These are phyloP conservation scores for Exserohilum rostratum DNA, from an alignment of 2,329 filamentous ascomycete genomes.

Conservation along the genomic window DNA sequence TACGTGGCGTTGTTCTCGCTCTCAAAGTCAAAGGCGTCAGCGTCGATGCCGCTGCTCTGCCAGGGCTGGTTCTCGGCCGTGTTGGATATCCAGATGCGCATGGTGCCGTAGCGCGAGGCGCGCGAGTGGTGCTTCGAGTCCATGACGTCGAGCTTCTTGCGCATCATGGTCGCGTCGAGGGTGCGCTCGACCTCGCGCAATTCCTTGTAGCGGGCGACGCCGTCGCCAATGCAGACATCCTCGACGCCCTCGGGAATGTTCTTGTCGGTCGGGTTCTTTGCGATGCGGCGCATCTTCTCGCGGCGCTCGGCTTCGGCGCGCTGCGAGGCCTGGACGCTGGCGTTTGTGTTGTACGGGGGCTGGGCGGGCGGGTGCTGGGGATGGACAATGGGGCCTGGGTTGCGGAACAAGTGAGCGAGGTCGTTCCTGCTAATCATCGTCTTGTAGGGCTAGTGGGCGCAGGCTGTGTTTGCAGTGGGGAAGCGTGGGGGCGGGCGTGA, in stretches of 20 bases:
- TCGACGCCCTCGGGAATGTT: conserved; percentile 88
- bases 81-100: conserved; percentile 94
- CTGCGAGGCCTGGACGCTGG: conserved; percentile 52
- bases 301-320: conserved; percentile 58
- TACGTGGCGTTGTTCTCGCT: conserved; percentile 79
- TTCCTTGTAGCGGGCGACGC: conserved; percentile 79
- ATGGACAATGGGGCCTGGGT: conserved; percentile 53
- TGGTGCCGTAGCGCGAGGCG: conserved; percentile 78
- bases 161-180: conserved; percentile 90
- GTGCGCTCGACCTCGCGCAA: conserved; percentile 85
- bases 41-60: conserved; percentile 74
- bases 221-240: conserved; percentile 79
- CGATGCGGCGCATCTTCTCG: conserved; percentile 77
- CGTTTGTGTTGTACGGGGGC: conserved; percentile 49
- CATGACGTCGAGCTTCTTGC: conserved; percentile 89
- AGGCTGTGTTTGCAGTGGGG: no score
- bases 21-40: conserved; percentile 81
- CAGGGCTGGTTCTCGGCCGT: conserved; percentile 93
- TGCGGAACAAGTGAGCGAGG: conserved; percentile 54
- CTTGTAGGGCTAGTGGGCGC: conserved; percentile 11
- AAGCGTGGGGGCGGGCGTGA: conserved; percentile 9
- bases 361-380: conserved; percentile 58
- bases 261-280: conserved; percentile 91
- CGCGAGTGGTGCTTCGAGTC: conserved; percentile 78
- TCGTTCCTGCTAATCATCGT: conserved; percentile 57